Base-by-base conservation (phyloP, 75 land plant genomes). In the Ceratopteris richardii region DNA sequence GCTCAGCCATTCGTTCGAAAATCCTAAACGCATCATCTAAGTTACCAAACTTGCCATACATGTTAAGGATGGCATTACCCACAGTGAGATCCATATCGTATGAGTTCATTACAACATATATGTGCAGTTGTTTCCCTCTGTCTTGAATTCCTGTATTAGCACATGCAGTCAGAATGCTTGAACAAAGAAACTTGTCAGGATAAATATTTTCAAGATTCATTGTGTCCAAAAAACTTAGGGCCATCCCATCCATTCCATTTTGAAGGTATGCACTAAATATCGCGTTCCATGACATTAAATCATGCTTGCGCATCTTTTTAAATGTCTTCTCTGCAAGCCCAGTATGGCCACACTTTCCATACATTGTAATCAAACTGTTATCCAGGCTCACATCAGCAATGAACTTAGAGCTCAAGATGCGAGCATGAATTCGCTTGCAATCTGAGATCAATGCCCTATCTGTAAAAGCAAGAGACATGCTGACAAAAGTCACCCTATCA, bases 11-110 rank as follows among this genome's bases (percentile, higher is more conserved):
- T 31, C 43, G 9, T 31, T 58, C 44, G 18, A 58, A 70, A 25
- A 63, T 44, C 31, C 29, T 31, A 28, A 30, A 26, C 17, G 69
- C 67, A 55, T 64, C 61, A 22, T 56, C 61, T 33, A 57, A 44
- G 56, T 29, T 40, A 0, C 73, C 73, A 43, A 30, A 40, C 39
- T 58, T 67, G 13, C 61, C 73, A 36, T 70, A 64, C 59, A 54
- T 57, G 48, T 61, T 83, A 30, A 83, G 63, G 18, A 80, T 22
- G 25, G 82, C 54, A 63, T 70, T 69, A 7, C 59, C 62, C 36
- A 74, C 66, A 40, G 26, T 57, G 0, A 2, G 18, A 21, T 60
- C 25, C 9, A 26, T 23, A 27, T 46, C 47, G 52, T 61, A 57
- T 20, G 64, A 66, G 47, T 50, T 56, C 39, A 69, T 69, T n/a